Evolutionary conservation across 202 grass and related monocot genomes (phyloP).

Genomic region (Musa balbisiana): DNA sequence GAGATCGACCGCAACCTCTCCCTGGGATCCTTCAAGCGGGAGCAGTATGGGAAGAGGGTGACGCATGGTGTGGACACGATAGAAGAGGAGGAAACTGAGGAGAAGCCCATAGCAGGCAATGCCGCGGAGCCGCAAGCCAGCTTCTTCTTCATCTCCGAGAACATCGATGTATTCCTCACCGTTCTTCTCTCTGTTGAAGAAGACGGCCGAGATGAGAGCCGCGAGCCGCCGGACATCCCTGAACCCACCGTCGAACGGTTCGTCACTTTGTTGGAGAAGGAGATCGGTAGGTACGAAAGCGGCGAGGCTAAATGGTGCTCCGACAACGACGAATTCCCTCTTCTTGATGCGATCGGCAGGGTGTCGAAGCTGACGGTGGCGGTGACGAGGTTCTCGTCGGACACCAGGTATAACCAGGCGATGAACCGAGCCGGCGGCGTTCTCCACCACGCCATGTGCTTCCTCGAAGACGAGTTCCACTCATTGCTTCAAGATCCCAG

Average conservation of each 20-base stretch:
- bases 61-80: background rate
- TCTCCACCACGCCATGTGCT: conserved; percentile 9
- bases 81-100: background rate
- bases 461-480: conserved; percentile 16
- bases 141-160: background rate
- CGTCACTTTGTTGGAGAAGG: background rate
- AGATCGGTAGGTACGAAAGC: background rate
- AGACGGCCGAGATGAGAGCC: background rate
- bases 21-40: background rate
- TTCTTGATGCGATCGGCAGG: background rate
- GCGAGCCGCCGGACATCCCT: conserved; percentile 3
- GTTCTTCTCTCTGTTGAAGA: background rate
- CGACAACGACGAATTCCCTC: background rate
- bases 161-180: conserved; percentile 10
- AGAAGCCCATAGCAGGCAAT: background rate
- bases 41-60: background rate
- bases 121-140: background rate
- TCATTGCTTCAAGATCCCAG: background rate
- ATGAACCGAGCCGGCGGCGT: conserved; percentile 6
- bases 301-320: conserved; percentile 1
- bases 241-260: conserved; percentile 6
- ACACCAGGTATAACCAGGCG: background rate
- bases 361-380: background rate
- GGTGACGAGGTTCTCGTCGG: conserved; percentile 1
- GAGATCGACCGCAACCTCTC: conserved; percentile 12